These are phyloP conservation scores for Rhodosporidiobolus odoratus DNA, from an alignment of 768 basidiomycete species.

Conservation along the genomic window DNA sequence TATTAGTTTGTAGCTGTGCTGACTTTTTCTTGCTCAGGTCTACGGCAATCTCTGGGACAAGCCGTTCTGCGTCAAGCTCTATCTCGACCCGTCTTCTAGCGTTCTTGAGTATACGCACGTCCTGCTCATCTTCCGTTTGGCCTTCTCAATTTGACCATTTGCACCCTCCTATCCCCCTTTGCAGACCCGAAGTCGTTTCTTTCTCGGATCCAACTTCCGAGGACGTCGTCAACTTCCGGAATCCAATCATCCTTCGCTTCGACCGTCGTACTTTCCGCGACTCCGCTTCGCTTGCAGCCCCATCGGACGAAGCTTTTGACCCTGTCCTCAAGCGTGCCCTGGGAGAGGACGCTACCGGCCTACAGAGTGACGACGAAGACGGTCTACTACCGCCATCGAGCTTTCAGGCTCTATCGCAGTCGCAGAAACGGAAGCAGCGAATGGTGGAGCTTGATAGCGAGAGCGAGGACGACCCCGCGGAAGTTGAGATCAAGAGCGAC, in stretches of 20 bases:
- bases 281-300: neutral
- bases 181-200: neutral
- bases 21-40: neutral
- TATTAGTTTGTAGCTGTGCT: no score
- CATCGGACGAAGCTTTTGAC: constrained; percentile 1
- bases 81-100: neutral
- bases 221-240: constrained; percentile 17
- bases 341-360: neutral
- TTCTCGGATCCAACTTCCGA: constrained; percentile 8
- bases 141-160: neutral
- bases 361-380: constrained; percentile 8
- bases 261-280: constrained; percentile 13
- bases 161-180: neutral
- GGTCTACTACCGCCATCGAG: neutral
- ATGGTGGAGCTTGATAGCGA: neutral
- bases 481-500: neutral
- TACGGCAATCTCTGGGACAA: constrained; percentile 1
- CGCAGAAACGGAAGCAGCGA: neutral
- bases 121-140: neutral
- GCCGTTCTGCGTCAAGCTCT: constrained; percentile 12
- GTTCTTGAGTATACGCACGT: constrained; percentile 9
- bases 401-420: neutral
- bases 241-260: constrained; percentile 8
- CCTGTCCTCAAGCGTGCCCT: neutral
- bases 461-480: neutral